Conservation (phyloP, 495 filamentous ascomycete genomes). For the Ascobolus immersus region DNA sequence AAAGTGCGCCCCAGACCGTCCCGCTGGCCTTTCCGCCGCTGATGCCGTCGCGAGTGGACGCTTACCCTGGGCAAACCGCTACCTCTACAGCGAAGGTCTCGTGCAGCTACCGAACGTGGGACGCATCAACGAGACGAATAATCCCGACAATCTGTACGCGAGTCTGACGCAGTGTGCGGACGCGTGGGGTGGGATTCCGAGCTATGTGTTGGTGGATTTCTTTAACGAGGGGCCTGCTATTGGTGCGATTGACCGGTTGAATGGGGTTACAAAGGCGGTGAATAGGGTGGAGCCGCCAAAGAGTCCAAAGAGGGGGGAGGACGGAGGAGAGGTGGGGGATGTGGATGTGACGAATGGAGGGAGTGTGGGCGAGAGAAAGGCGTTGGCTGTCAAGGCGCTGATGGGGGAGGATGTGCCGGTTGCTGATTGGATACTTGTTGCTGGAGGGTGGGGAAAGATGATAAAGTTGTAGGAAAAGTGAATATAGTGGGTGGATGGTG, state of each 20-base stretch:
- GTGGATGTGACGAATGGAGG: no score
- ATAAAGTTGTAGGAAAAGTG: no score
- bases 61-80: slow-evolving; percentile 41
- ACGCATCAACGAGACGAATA: slow-evolving; percentile 28
- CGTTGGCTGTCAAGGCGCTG: no score
- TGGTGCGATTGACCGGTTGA: slow-evolving; percentile 23
- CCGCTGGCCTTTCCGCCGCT: slow-evolving; percentile 17
- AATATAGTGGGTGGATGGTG: no score
- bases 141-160: slow-evolving; percentile 30
- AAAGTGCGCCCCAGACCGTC: slow-evolving; percentile 34
- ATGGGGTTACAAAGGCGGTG: neutral
- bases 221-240: slow-evolving; percentile 36
- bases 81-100: slow-evolving; percentile 30
- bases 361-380: no score
- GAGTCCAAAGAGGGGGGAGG: slow-evolving; percentile 24
- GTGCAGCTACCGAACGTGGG: slow-evolving; percentile 22
- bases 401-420: no score
- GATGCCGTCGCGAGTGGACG: slow-evolving; percentile 20
- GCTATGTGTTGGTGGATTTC: slow-evolving; percentile 42
- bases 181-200: slow-evolving; percentile 30
- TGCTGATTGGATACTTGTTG: no score
- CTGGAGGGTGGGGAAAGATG: no score
- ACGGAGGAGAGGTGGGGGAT: no score
- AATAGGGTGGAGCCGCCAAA: slow-evolving; percentile 23
- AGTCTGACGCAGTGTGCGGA: slow-evolving; percentile 28